A percentile compares a stretch with the other conserved stretches of the same genome.
Conservation (phyloP, 495 filamentous ascomycete genomes). For the Penicillium pancosmium region DNA sequence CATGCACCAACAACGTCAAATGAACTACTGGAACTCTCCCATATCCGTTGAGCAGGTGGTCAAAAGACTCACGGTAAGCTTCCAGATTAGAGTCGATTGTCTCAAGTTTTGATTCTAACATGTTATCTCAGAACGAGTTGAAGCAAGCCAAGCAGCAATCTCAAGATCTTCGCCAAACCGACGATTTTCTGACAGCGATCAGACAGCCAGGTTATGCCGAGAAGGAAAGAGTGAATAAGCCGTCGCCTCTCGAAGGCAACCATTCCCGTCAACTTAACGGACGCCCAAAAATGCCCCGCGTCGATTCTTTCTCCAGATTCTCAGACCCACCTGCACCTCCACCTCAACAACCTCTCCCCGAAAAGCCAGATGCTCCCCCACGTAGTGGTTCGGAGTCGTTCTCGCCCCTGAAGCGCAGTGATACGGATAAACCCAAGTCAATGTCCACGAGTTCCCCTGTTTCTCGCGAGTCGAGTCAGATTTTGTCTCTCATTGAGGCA, state of each 20-base stretch:
- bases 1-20: conserved; percentile 64
- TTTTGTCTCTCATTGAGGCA: conserved; percentile 77
- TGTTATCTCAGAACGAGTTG: conserved; percentile 70
- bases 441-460: conserved; percentile 61
- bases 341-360: conserved; percentile 86
- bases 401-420: conserved; percentile 66
- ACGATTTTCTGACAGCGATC: conserved; percentile 76
- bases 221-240: conserved; percentile 56
- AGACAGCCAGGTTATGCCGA: conserved; percentile 68
- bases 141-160: conserved; percentile 84
- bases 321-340: conserved; percentile 90
- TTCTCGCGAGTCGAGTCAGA: conserved; percentile 69
- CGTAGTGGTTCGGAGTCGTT: conserved; percentile 45
- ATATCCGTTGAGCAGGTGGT: conserved; percentile 94
- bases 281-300: conserved; percentile 58
- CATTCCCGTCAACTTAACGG: conserved; percentile 47
- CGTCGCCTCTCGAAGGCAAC: conserved; percentile 40
- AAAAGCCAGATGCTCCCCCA: conserved; percentile 76
- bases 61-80: conserved; percentile 79
- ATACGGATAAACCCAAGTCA: conserved; percentile 72
- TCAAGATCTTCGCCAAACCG: conserved; percentile 78
- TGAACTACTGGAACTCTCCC: conserved; percentile 82
- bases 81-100: background rate
- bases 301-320: conserved; percentile 62
- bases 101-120: conserved; percentile 16